These are phyloP conservation scores for Emericellopsis terricola DNA, from an alignment of 495 filamentous ascomycete species.

Conservation along the genomic window DNA sequence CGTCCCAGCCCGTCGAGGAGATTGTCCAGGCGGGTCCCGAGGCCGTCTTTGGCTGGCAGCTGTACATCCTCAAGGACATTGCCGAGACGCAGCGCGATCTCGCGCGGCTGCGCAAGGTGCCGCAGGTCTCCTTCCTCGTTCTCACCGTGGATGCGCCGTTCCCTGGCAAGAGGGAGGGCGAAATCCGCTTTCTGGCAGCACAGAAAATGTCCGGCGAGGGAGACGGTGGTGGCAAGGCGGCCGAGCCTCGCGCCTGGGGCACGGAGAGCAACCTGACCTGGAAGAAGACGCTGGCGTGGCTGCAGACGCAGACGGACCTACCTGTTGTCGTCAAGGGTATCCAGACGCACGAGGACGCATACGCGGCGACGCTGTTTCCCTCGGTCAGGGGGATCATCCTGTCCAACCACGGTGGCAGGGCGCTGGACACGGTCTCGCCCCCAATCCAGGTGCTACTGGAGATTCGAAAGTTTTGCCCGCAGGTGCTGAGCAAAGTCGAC, in stretches of 20 bases:
- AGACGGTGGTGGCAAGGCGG: slow-evolving; percentile 17
- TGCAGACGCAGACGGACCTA: slow-evolving; percentile 17
- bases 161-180: slow-evolving; percentile 64
- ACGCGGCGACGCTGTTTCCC: slow-evolving; percentile 19
- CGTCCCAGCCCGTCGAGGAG: slow-evolving; percentile 56
- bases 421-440: slow-evolving; percentile 35
- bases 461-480: slow-evolving; percentile 26
- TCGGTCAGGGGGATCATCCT: slow-evolving; percentile 32
- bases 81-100: slow-evolving; percentile 53
- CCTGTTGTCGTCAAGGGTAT: slow-evolving; percentile 41
- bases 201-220: slow-evolving; percentile 19
- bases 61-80: slow-evolving; percentile 58
- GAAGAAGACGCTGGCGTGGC: slow-evolving; percentile 16
- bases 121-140: slow-evolving; percentile 48
- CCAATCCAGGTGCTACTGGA: slow-evolving; percentile 34
- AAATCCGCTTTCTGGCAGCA: slow-evolving; percentile 45
- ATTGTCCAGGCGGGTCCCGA: slow-evolving; percentile 40
- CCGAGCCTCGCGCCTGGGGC: slow-evolving; percentile 29
- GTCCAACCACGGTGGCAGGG: slow-evolving; percentile 44
- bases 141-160: slow-evolving; percentile 67
- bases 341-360: slow-evolving; percentile 32
- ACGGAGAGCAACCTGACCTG: slow-evolving; percentile 47
- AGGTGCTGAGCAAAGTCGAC: slow-evolving; percentile 16
- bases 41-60: slow-evolving; percentile 65
- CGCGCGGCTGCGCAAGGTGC: slow-evolving; percentile 43